Conservation (phyloP, 208 protist species). For the Crithidia sp. region DNA sequence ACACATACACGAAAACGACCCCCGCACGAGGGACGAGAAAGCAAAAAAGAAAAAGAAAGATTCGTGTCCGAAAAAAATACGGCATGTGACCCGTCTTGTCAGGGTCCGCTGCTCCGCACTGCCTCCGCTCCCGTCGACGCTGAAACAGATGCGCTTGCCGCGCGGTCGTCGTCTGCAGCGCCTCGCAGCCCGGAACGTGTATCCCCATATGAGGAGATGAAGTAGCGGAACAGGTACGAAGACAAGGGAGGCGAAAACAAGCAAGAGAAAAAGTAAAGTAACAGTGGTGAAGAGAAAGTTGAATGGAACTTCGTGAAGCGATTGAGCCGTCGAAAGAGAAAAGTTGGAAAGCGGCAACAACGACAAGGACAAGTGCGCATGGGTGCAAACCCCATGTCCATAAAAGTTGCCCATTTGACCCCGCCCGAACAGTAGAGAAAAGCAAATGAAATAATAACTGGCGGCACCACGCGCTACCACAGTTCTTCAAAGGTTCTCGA, state of each 20-base stretch:
- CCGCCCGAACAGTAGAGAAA: background rate
- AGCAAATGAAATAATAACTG: background rate
- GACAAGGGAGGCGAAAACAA: background rate
- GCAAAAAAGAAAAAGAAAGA: too few relatives aligned
- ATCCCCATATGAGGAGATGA: background rate
- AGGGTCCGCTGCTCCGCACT: too few relatives aligned
- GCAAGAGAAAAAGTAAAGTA: background rate
- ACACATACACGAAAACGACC: background rate
- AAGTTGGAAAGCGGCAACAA: conserved; percentile 19
- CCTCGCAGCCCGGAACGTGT: too few relatives aligned
- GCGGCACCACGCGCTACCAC: background rate
- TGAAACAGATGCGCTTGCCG: too few relatives aligned
- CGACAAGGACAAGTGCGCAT: conserved; percentile 8
- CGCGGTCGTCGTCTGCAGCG: too few relatives aligned
- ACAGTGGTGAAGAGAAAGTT: background rate
- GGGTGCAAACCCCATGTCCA: background rate
- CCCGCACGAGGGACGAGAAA: too few relatives aligned
- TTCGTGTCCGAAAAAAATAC: too few relatives aligned
- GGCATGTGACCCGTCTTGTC: too few relatives aligned
- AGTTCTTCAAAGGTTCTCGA: conserved; percentile 5
- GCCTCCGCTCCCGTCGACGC: too few relatives aligned
- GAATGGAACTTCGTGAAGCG: conserved; percentile 7
- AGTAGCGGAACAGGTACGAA: background rate
- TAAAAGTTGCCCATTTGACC: background rate
- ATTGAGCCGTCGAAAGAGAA: conserved; percentile 5